A percentile compares a stretch with the other conserved stretches of the same genome.
Conservation (phyloP, 495 filamentous ascomycete genomes). For the Penicillium chermesinum region DNA sequence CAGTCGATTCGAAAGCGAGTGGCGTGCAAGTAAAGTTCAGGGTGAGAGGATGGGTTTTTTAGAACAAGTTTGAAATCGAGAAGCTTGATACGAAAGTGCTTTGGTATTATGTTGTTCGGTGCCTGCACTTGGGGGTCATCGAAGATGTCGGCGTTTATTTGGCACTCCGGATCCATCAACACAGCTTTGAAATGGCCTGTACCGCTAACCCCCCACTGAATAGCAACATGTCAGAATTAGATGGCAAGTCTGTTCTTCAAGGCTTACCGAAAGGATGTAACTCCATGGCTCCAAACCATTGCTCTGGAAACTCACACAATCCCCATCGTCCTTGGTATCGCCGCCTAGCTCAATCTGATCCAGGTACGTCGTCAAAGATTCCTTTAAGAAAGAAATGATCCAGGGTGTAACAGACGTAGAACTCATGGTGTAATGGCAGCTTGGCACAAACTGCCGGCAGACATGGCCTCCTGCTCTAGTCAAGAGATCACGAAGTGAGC, state of each 20-base stretch:
- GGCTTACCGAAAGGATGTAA: background rate
- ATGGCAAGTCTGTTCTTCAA: background rate
- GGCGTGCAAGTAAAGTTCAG: slow-evolving; percentile 30
- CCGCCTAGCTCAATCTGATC: slow-evolving; percentile 5
- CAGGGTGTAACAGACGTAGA: slow-evolving; percentile 16
- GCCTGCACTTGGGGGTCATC: slow-evolving; percentile 17
- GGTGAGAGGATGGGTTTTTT: slow-evolving; percentile 21
- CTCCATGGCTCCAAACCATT: slow-evolving; percentile 15
- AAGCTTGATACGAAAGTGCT: slow-evolving; percentile 30
- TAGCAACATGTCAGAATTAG: background rate
- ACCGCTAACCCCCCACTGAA: slow-evolving; percentile 21
- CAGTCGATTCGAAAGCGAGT: slow-evolving; percentile 32
- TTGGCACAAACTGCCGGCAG: background rate
- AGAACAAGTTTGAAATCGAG: slow-evolving; percentile 37
- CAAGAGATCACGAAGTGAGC: background rate
- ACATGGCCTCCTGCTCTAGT: background rate
- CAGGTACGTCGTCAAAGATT: slow-evolving; percentile 22
- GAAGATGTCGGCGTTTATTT: slow-evolving; percentile 35
- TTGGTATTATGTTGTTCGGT: slow-evolving; percentile 16
- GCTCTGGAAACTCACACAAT: slow-evolving; percentile 31
- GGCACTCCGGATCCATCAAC: slow-evolving; percentile 36
- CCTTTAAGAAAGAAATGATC: slow-evolving; percentile 29
- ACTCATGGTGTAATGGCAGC: slow-evolving; percentile 23
- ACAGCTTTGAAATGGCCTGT: slow-evolving; percentile 12
- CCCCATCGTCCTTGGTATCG: slow-evolving; percentile 35